Conservation (phyloP, 2,329 filamentous ascomycete species). For the Sordariomycetes sp. region DNA sequence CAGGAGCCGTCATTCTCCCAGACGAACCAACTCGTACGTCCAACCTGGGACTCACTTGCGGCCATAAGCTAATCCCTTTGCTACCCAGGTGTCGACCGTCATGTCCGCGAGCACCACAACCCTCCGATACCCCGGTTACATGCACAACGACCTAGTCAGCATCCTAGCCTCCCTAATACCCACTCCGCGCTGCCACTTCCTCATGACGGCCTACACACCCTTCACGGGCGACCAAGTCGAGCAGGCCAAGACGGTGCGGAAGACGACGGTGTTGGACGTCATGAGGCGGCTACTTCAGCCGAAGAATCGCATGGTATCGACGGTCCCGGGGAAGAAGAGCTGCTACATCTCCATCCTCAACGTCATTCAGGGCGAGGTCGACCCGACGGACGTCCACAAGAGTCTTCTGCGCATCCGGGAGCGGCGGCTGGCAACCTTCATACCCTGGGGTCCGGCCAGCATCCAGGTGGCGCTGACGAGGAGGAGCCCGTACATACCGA, state of each 20-base stretch:
- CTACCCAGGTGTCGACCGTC: slow-evolving; percentile 65
- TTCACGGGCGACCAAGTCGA: slow-evolving; percentile 95
- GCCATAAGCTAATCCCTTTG: not conserved
- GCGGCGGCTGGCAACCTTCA: slow-evolving; percentile 86
- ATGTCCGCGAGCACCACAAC: slow-evolving; percentile 98
- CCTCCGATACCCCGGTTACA: slow-evolving; percentile 92
- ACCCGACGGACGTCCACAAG: slow-evolving; percentile 97
- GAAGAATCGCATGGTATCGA: slow-evolving; percentile 98
- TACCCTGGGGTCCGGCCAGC: slow-evolving; percentile 94
- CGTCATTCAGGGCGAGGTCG: slow-evolving; percentile 96
- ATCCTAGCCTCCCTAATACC: slow-evolving; percentile 94
- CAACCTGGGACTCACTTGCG: slow-evolving; percentile 3
- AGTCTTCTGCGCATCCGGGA: slow-evolving; percentile 92
- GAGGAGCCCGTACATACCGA: slow-evolving; percentile 89
- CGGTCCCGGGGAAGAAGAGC: slow-evolving; percentile 87
- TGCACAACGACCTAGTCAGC: slow-evolving; percentile 98
- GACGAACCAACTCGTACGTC: slow-evolving; percentile 76
- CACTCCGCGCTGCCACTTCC: slow-evolving; percentile 91
- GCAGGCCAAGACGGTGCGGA: slow-evolving; percentile 92
- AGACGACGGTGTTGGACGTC: slow-evolving; percentile 94
- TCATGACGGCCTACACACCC: slow-evolving; percentile 96
- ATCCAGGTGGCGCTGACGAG: slow-evolving; percentile 96
- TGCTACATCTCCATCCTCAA: slow-evolving; percentile 99
- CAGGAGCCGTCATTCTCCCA: slow-evolving; percentile 94
- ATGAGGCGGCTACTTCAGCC: slow-evolving; percentile 93